Evolutionary conservation across 768 basidiomycete species (phyloP).

Genomic region (Kondoa malvinella): DNA sequence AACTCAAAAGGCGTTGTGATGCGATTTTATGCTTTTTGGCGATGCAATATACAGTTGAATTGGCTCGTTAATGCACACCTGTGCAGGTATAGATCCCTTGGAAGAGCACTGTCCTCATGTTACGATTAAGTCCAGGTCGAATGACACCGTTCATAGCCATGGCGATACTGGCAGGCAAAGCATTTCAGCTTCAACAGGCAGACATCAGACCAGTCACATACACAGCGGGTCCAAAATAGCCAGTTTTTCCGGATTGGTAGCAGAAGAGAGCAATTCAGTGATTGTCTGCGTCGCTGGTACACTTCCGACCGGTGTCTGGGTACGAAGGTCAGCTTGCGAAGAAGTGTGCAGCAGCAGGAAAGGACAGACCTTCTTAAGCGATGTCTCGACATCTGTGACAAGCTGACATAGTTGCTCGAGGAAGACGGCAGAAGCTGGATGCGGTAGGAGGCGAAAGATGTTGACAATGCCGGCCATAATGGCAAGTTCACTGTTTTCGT

Average conservation of each 20-base stretch:
- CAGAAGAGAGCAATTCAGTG: constrained; percentile 61
- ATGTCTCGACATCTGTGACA: constrained; percentile 78
- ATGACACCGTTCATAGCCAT: no score
- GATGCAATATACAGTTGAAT: no score
- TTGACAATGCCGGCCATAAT: constrained; percentile 90
- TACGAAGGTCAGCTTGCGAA: constrained; percentile 19
- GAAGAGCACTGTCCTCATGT: no score
- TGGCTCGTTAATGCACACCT: no score
- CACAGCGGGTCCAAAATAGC: no score
- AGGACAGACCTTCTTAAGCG: constrained; percentile 65
- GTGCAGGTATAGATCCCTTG: no score
- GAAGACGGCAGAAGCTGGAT: constrained; percentile 74
- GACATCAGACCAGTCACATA: no score
- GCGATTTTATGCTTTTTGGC: no score
- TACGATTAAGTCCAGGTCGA: no score
- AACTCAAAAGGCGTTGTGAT: no score
- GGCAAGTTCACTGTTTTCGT: constrained; percentile 76
- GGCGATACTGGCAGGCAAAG: no score
- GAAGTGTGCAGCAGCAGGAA: constrained; percentile 4
- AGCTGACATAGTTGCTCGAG: constrained; percentile 69
- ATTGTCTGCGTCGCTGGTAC: constrained; percentile 49
- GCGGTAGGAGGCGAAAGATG: constrained; percentile 85
- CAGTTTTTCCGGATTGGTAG: constrained; percentile 88
- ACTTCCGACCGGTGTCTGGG: constrained; percentile 30
- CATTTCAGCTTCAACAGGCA: no score